A percentile compares a stretch with the other conserved stretches of the same genome.
Conservation (phyloP, 2,329 filamentous ascomycete genomes). For the Ascosphaera apis region DNA sequence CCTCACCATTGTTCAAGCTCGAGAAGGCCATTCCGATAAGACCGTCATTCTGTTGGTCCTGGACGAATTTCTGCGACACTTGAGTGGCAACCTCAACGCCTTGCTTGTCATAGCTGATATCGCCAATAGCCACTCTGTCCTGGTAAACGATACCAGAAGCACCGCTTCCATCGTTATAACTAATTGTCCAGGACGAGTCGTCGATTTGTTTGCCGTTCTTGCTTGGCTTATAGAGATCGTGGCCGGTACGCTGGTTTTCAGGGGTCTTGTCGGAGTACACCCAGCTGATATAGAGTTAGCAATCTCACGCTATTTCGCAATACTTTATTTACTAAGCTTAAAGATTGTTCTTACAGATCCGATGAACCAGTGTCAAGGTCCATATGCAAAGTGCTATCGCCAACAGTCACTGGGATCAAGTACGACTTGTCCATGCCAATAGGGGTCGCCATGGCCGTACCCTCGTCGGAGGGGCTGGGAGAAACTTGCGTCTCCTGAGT, state of each 20-base stretch:
- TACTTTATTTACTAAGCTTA: neutral
- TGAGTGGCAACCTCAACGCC: conserved; percentile 41
- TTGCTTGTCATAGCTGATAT: conserved; percentile 34
- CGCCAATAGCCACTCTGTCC: conserved; percentile 39
- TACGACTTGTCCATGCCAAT: conserved; percentile 33
- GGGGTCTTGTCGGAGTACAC: conserved; percentile 40
- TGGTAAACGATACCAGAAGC: conserved; percentile 42
- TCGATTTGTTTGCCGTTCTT: conserved; percentile 21
- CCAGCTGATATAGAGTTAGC: conserved; percentile 25
- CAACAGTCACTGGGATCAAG: conserved; percentile 38
- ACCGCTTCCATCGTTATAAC: conserved; percentile 41
- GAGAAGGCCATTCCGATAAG: conserved; percentile 38
- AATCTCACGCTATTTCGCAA: conserved; percentile 3
- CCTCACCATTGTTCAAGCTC: conserved; percentile 29
- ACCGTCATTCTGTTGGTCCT: conserved; percentile 32
- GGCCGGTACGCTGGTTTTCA: conserved; percentile 26
- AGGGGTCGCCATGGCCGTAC: conserved; percentile 17
- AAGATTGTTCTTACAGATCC: conserved; percentile 31
- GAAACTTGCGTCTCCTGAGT: no score
- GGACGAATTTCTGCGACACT: conserved; percentile 30
- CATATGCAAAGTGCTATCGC: conserved; percentile 37
- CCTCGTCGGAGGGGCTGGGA: neutral
- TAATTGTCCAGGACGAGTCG: conserved; percentile 34
- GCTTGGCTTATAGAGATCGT: conserved; percentile 34
- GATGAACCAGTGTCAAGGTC: conserved; percentile 50